phyloP scores from a whole-genome alignment of 192 early-diverging fungal genomes.

The Glomus cerebriforme region DNA sequence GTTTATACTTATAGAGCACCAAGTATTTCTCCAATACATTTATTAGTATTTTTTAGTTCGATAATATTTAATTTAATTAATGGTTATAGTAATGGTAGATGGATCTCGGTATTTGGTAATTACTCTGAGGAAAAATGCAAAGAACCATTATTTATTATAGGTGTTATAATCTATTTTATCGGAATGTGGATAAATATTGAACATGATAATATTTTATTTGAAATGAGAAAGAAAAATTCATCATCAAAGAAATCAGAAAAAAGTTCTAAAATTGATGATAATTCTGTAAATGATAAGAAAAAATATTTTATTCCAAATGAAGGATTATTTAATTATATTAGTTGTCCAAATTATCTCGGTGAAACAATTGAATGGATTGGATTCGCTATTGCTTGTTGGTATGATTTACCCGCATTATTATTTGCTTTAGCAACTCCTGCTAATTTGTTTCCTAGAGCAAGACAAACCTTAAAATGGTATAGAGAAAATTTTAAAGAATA shows the following conservation, averaged over 20 bases:
- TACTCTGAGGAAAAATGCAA: not conserved
- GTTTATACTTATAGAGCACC: conserved; percentile 36
- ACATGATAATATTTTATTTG: conserved; percentile 45
- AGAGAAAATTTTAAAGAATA: conserved; percentile 38
- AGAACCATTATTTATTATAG: conserved; percentile 22
- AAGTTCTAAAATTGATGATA: not conserved
- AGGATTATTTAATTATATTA: conserved; percentile 36
- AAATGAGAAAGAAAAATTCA: conserved; percentile 21
- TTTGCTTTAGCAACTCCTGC: conserved; percentile 37
- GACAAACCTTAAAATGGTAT: conserved; percentile 41
- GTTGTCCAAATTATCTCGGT: conserved; percentile 44
- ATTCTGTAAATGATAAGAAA: not conserved
- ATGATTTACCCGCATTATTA: conserved; percentile 34
- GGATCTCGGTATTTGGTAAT: conserved; percentile 34
- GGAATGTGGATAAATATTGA: conserved; percentile 42
- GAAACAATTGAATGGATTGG: conserved; percentile 46
- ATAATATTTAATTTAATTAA: conserved; percentile 41
- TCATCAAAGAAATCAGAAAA: not conserved
- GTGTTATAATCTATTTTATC: conserved; percentile 25
- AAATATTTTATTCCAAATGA: conserved; percentile 39
- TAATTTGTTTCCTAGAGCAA: conserved; percentile 44
- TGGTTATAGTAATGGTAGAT: conserved; percentile 41
- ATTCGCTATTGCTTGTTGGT: conserved; percentile 38
- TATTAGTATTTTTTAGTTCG: conserved; percentile 11
- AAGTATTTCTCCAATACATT: conserved; percentile 37